Evolutionary conservation across 2,329 filamentous ascomycete genomes (phyloP), one percentile per base, ranked within the genome.

Genomic region (Lachnellula suecica): DNA sequence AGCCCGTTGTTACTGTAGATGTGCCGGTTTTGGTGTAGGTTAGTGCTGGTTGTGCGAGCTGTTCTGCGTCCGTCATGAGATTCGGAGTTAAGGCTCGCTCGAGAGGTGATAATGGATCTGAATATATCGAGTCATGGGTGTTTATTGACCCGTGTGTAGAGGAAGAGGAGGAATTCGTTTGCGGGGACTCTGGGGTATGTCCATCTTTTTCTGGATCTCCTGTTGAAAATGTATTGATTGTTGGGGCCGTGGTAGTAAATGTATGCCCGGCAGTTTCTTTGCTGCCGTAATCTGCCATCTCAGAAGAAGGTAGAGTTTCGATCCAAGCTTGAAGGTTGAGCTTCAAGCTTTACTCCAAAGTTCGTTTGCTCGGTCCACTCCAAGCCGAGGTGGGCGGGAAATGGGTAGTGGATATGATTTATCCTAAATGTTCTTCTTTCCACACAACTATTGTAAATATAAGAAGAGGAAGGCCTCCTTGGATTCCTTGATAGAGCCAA

Each of bases 1-100:
- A 78, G 23, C 68, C 70, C 47, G 70, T 72, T 4, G 74, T 78
- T 9, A 70, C 70, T 27, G 72, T 63, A 1, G 76, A 77, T 2
- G 74, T 74, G 17, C 71, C 69, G 35, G 72, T 72, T 48, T 67
- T 69, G 10, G 71, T 67, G 38, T 72, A 59, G 5, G 68, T 69
- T 10, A 72, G 66, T 13, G 64, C 56, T 23, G 57, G 48, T 19
- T 68, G 69, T 25, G 68, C 71, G 29, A 66, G 59, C 42, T 69
- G 66, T 60, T 75, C 72, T 13, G 66, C 68, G 25, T 73, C 71
- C 1, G 67, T 73, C 56, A 72, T 70, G 24, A 70, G 58, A 34
- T 69, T 64, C 4, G 61, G 60, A 9, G 73, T 72, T 27, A 72
- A 58, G 40, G 70, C 72, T 49, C 67, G 69, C 54, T 74, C 71